Evolutionary conservation across 768 basidiomycete species (phyloP).

Genomic region (Amanita thiersii): DNA sequence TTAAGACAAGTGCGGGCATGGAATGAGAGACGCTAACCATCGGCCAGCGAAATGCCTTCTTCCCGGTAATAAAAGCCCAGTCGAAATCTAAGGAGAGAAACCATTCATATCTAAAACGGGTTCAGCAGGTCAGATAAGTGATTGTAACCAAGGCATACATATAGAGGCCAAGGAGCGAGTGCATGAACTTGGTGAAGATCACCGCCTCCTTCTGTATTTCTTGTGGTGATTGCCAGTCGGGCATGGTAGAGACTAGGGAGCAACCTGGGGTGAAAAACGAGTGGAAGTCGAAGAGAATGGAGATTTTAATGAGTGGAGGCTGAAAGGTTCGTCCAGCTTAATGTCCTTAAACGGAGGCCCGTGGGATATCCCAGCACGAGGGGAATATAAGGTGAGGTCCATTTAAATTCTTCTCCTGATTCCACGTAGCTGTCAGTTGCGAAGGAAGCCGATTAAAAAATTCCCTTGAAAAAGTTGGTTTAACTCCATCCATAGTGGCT

Average conservation of each 20-base stretch:
- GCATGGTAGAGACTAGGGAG: conserved; percentile 23
- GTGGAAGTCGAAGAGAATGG: not conserved
- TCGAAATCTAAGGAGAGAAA: conserved; percentile 56
- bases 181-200: conserved; percentile 44
- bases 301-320: not conserved
- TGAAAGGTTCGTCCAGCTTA: not conserved
- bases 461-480: too few relatives aligned
- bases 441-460: not conserved
- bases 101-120: conserved; percentile 49
- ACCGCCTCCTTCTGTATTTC: conserved; percentile 40
- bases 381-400: not conserved
- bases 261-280: not conserved
- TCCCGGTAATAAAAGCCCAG: conserved; percentile 49
- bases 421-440: conserved; percentile 1
- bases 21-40: conserved; percentile 30
- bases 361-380: not conserved
- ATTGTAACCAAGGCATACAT: conserved; percentile 24
- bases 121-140: not conserved
- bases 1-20: not conserved
- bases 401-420: not conserved
- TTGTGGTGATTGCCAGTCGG: conserved; percentile 43
- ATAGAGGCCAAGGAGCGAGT: conserved; percentile 50
- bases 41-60: conserved; percentile 57
- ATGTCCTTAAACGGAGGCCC: not conserved
- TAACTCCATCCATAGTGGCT: too few relatives aligned